Base-by-base conservation (phyloP, 306 rosid species). In the Dalbergia cochinchinensis region DNA sequence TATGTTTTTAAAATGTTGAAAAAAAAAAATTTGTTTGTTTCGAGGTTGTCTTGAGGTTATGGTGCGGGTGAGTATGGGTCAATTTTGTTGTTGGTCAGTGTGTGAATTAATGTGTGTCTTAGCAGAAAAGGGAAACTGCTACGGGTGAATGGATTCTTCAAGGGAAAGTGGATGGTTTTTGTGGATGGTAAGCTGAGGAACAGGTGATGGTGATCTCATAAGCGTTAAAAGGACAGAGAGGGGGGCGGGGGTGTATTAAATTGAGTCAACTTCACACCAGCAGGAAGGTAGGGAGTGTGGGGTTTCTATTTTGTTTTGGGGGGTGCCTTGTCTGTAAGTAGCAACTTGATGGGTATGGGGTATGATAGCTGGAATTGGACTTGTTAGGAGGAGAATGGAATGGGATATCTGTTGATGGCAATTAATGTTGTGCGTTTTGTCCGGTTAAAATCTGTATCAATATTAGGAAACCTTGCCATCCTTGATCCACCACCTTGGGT, bases 291-390 rank as follows among this genome's bases (percentile, higher is more conserved):
- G 61, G 74, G 79, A 35, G 76, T 77, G 88, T 84, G 86, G 88
- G 87, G 82, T 78, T 83, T 78, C 48, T 20, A 65, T 79, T 53
- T 15, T 3, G 31, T 59, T 75, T 5, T 3, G 31, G 64, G 78
- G 70, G 54, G 60, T 68, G 81, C 73, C 66, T 85, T 83, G 87
- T 86, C 80, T 77, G 50, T 26, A 67, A 37, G 76, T 80, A 73
- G 87, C 87, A 82, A 85, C 82, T 87, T 65, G 87, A 67, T 72
- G 69, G 67, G 71, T 65, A 76, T 85, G 85, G 87, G 82, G 19
- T 65, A 39, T 77, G 35, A 79, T 83, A 73, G 90, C 88, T 81
- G 84, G 85, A 82, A 84, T 79, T 87, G 88, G 88, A 82, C 72
- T 72, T 82, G 83, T 85, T 82, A 72, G 81, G 82, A 50, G 69